Conservation (phyloP, 306 rosid genomes). For the Cucurbita argyrosperma region DNA sequence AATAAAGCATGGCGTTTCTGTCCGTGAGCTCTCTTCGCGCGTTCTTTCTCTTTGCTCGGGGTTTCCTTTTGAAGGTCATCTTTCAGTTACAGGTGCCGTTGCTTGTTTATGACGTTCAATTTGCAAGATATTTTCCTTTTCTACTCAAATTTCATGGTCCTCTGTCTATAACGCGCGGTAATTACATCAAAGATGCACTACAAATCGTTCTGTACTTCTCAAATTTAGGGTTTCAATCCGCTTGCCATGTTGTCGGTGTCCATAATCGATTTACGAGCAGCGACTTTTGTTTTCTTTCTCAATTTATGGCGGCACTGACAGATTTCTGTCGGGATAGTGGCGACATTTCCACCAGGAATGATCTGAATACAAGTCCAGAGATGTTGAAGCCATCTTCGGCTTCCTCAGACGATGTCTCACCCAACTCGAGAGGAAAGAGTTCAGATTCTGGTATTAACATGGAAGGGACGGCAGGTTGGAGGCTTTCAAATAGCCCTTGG, state of each 20-base stretch:
- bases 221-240: conserved; percentile 42
- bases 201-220: background rate
- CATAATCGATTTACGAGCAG: conserved; percentile 10
- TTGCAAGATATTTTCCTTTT: conserved; percentile 12
- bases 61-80: conserved; percentile 25
- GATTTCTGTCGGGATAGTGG: conserved; percentile 7
- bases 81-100: conserved; percentile 31
- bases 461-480: conserved; percentile 98
- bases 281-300: background rate
- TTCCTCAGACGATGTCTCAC: conserved; percentile 31
- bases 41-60: conserved; percentile 14
- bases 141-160: conserved; percentile 7
- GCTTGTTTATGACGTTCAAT: conserved; percentile 17
- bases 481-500: conserved; percentile 97
- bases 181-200: conserved; percentile 6
- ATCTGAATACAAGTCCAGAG: conserved; percentile 18
- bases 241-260: conserved; percentile 5
- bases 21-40: conserved; percentile 1
- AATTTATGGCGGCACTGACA: conserved; percentile 7
- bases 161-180: background rate
- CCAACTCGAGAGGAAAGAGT: conserved; percentile 32
- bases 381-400: conserved; percentile 23
- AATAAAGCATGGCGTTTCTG: background rate
- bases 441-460: conserved; percentile 31
- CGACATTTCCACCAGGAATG: conserved; percentile 17